These are phyloP conservation scores for Skeletonema tropicum DNA, from an alignment of 108 stramenopile species.

Conservation along the genomic window DNA sequence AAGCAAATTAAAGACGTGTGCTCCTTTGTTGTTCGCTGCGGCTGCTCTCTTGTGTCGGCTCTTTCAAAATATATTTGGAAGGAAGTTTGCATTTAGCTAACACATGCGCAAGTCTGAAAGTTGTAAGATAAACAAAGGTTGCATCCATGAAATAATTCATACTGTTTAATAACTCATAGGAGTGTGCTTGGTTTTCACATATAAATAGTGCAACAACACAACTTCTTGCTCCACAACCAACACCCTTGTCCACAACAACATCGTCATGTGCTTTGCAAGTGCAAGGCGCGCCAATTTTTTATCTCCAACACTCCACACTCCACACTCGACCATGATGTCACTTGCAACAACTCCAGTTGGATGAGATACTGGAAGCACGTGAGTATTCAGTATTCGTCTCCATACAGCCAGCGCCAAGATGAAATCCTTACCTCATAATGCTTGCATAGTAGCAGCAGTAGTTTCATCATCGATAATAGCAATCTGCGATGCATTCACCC, in stretches of 20 bases:
- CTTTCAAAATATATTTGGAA: background rate
- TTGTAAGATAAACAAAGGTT: conserved; percentile 5
- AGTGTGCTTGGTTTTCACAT: too few relatives aligned
- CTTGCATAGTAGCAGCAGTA: background rate
- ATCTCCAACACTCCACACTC: too few relatives aligned
- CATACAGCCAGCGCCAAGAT: background rate
- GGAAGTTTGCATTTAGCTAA: background rate
- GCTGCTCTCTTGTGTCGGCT: background rate
- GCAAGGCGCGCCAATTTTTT: too few relatives aligned
- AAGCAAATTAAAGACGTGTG: conserved; percentile 29
- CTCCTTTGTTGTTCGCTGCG: background rate
- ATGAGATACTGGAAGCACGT: background rate
- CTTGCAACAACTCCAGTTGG: background rate
- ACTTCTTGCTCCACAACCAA: too few relatives aligned
- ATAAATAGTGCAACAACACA: too few relatives aligned
- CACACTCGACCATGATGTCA: too few relatives aligned
- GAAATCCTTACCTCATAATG: background rate
- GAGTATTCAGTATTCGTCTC: background rate
- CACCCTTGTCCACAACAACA: too few relatives aligned
- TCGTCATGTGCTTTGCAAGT: too few relatives aligned
- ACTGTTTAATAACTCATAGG: too few relatives aligned
- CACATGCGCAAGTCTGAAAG: background rate
- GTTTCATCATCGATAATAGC: background rate
- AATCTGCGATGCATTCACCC: background rate
- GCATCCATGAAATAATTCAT: background rate